Conservation (phyloP, 148 eudicot genomes). For the Heliamphora exappendiculata region DNA sequence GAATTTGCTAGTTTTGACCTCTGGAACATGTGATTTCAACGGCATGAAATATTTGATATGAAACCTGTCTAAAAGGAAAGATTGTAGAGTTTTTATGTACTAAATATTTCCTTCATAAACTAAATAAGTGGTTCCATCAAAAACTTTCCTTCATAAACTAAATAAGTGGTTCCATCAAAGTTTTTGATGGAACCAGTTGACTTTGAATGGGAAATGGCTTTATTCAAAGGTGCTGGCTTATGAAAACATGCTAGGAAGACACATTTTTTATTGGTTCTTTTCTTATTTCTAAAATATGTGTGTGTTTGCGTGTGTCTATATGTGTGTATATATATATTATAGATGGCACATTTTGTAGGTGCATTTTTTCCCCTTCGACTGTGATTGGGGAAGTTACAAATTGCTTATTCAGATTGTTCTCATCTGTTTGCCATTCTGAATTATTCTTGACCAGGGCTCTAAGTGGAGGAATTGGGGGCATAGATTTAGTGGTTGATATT, state of each 20-base stretch:
- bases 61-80: background rate
- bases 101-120: background rate
- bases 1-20: background rate
- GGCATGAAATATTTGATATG: background rate
- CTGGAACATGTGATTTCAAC: background rate
- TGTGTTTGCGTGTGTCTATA: no score
- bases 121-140: no score
- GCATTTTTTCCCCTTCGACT: background rate
- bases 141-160: background rate
- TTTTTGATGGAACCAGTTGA: background rate
- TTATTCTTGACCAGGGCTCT: no score
- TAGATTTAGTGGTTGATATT: no score
- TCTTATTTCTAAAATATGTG: background rate
- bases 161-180: no score
- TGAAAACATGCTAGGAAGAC: no score
- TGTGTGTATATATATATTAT: background rate
- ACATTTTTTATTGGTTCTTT: background rate
- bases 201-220: background rate
- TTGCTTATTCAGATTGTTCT: background rate
- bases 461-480: no score
- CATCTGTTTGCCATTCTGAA: background rate
- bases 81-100: background rate
- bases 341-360: background rate
- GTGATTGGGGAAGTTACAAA: background rate
- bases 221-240: background rate